Evolutionary conservation across 2,329 filamentous ascomycete genomes (phyloP), one percentile per base, ranked within the genome.

Genomic region (Teratosphaeria epicoccoides): DNA sequence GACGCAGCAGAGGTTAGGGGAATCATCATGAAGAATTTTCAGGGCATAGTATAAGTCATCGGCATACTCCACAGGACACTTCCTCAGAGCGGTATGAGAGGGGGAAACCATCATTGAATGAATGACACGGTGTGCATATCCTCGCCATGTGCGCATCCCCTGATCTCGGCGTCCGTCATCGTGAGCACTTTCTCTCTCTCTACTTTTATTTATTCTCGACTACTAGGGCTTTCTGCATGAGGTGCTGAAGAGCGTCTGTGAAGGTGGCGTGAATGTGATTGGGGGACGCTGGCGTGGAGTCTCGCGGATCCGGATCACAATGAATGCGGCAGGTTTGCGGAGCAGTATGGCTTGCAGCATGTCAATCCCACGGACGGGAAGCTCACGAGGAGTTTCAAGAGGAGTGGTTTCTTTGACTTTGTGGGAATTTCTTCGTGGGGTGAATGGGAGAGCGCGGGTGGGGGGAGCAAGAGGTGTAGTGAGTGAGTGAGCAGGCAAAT

Each of bases 191-290:
- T n/a, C n/a, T n/a, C n/a, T n/a, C n/a, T n/a, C n/a, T n/a, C n/a
- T n/a, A n/a, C n/a, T n/a, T n/a, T n/a, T n/a, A n/a, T n/a, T n/a
- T n/a, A n/a, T n/a, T n/a, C 4, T 29, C 28, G 11, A 29, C 28
- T 29, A 29, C 28, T 14, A 29, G 28, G 28, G 14, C 11, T 29
- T 6, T 10, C 9, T 29, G 28, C 28, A 14, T 29, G 28, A 29
- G 14, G 28, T 29, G 28, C 28, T 29, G 28, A 29, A 29, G 28
- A n/a, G 28, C 9, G 56, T 40, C 49, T 49, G 24, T 20, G 60
- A 61, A 47, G 60, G 59, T 17, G 59, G 53, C 9, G 45, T 55
- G 6, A 51, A 46, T 29, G 28, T 6, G 9, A 29, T 29, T 40
- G 33, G n/a, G 33, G 33, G n/a, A n/a, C 6, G 33, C 10, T n/a